Evolutionary conservation across 768 basidiomycete species (phyloP), one percentile per base, ranked within the genome.

Genomic region (Termitomyces sp.): DNA sequence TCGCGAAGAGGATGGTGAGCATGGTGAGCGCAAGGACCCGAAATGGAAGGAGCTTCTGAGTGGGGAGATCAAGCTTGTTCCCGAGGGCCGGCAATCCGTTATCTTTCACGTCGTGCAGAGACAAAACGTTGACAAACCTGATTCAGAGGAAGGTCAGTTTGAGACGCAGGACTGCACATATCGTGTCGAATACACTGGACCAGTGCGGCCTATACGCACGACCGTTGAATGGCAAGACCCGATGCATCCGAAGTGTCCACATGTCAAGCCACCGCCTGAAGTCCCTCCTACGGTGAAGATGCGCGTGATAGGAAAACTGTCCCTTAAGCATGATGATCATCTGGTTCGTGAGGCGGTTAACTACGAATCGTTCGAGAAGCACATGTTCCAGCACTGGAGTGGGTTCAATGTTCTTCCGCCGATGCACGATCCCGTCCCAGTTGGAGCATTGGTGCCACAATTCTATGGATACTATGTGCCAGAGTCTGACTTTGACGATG

Each of bases 391-490:
- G 64, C 77, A 81, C 47, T 82, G 76, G 76, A 77, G 66, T 58
- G 82, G 83, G 4, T 75, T 72, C 58, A 79, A 81, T 55, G 53
- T 80, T 40, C 62, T 79, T 1, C 60, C 60, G 12, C 78, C 80
- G 0, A 57, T 82, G 6, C 68, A 68, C 33, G 62, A 75, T 59
- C 77, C 82, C 0, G 73, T 78, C 0, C 80, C 82, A 3, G 70
- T 80, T 4, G 70, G 73, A 9, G 76, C 85, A 0, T 48, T 85
- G 49, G 80, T 82, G 2, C 85, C 86, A 0, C 83, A 85, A 65
- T 87, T 79, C 67, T 87, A 83, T 61, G 85, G 87, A 1, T 83
- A 81, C 66, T 87, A 86, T 61, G 64, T 62, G 4, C 70, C 70
- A 26, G 26, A 26, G 26, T 26, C 26, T 4, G 26, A 26, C 26